Conservation (phyloP, 2,329 filamentous ascomycete species). For the Aspergillus sp. region DNA sequence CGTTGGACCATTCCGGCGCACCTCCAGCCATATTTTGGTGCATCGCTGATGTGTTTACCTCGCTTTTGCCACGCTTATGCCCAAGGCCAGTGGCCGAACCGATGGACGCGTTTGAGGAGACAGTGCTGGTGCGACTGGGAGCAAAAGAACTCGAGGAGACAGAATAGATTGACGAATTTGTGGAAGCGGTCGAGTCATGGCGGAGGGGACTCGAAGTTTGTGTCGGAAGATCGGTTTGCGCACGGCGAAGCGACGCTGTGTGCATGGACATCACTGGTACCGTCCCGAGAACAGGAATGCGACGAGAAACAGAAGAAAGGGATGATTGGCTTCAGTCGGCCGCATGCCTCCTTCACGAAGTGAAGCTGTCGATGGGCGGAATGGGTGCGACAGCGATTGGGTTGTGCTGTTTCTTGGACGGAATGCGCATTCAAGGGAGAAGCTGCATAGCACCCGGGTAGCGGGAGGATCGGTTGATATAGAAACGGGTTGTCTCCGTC, state of each 20-base stretch:
- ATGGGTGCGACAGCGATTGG: slow-evolving; percentile 4
- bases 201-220: slow-evolving; percentile 50
- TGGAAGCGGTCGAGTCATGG: slow-evolving; percentile 57
- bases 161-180: slow-evolving; percentile 54
- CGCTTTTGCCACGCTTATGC: slow-evolving; percentile 76
- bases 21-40: slow-evolving; percentile 30
- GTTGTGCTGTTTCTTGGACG: slow-evolving; percentile 10
- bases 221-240: slow-evolving; percentile 41
- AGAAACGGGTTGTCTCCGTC: slow-evolving; percentile 22
- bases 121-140: slow-evolving; percentile 65
- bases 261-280: slow-evolving; percentile 42
- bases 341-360: slow-evolving; percentile 41
- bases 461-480: slow-evolving; percentile 25
- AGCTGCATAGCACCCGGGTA: slow-evolving; percentile 22
- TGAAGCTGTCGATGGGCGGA: slow-evolving; percentile 25
- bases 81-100: slow-evolving; percentile 49
- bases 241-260: slow-evolving; percentile 36
- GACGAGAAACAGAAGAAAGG: slow-evolving; percentile 26
- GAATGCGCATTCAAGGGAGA: slow-evolving; percentile 28
- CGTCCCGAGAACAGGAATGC: slow-evolving; percentile 30
- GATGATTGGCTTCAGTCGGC: slow-evolving; percentile 31
- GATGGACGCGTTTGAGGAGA: slow-evolving; percentile 71
- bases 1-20: slow-evolving; percentile 37
- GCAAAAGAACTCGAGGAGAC: slow-evolving; percentile 48
- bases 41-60: slow-evolving; percentile 61